Conservation (phyloP, 192 early-diverging fungal genomes). For the Coemansia sp. region DNA sequence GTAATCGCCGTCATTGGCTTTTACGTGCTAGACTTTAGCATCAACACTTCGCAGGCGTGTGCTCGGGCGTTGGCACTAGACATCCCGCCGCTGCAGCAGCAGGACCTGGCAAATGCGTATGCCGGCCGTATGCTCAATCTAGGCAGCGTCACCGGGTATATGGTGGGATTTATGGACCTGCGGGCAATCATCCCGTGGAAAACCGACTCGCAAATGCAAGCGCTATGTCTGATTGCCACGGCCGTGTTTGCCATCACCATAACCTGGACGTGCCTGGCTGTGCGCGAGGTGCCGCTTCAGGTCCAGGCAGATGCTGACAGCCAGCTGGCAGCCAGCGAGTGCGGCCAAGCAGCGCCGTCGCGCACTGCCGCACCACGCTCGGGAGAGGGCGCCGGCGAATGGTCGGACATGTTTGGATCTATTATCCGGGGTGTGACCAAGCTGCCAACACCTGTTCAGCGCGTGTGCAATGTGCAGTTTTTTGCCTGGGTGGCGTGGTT, state of each 20-base stretch:
- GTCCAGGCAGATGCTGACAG: background rate
- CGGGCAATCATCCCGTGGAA: constrained; percentile 61
- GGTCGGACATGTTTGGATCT: constrained; percentile 20
- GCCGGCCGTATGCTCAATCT: constrained; percentile 82
- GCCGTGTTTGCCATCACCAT: constrained; percentile 63
- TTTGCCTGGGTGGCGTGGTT: constrained; percentile 99
- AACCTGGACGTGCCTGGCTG: constrained; percentile 63
- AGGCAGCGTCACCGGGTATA: constrained; percentile 85
- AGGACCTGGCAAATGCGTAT: constrained; percentile 80
- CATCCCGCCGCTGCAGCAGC: constrained; percentile 73
- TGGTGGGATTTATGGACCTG: constrained; percentile 81
- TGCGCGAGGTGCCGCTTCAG: constrained; percentile 52
- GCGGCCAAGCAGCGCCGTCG: constrained; percentile 6
- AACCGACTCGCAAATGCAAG: constrained; percentile 74
- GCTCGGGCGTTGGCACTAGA: constrained; percentile 86
- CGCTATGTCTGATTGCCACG: constrained; percentile 74
- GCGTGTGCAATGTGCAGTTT: constrained; percentile 89
- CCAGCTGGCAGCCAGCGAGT: constrained; percentile 6
- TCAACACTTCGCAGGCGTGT: constrained; percentile 86
- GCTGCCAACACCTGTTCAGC: constrained; percentile 72
- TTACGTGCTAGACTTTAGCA: constrained; percentile 88
- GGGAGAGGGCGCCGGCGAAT: constrained; percentile 7
- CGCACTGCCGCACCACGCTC: background rate
- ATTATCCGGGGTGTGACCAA: constrained; percentile 29
- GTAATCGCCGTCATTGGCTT: constrained; percentile 79